Evolutionary conservation across 2,329 filamentous ascomycete species (phyloP), one percentile per base, ranked within the genome.

Genomic region (Leptographium wingfieldii): DNA sequence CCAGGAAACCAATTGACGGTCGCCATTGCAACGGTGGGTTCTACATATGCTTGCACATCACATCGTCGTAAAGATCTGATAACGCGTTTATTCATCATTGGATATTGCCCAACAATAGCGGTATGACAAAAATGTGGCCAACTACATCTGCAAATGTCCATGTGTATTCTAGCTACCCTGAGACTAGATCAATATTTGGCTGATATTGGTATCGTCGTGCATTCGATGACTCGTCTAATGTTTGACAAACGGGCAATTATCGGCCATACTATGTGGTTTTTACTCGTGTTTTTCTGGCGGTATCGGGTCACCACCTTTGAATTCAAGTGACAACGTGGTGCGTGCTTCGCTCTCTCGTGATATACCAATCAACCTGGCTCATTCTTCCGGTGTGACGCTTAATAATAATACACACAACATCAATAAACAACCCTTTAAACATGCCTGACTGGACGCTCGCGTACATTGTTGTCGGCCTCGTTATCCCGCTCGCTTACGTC

Each of bases 361-460:
- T n/a, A 46, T 46, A 3, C 19, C 3, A 46, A 19, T n/a, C 7
- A 46, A 22, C 16, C 48, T 27, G 7, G 9, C 22, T 27, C 14
- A 27, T 16, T 27, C 9, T 11, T 22, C 46, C 10, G 48, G 48
- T 27, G 12, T 27, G 14, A 40, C 38, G 38, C 48, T 27, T 22
- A 22, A 16, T 51, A 27, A 25, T n/a, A 4, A 27, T 12, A 25
- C 19, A 16, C 10, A 25, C n/a, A 35, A 29, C 11, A 7, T 5
- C 5, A 4, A 48, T 16, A 3, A n/a, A 16, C 38, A 35, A 16
- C 57, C 25, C 43, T 56, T 29, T 38, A 31, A 25, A 29, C 38
- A 59, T 51, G 58, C 43, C 38, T 9, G 58, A 59, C 43, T 59
- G 58, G 58, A 59, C 58, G 1, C 29, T 51, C 27, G 58, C 40